These are phyloP conservation scores for Candida frijolesensis DNA, from an alignment of 1,139 yeast genomes.

Conservation along the genomic window DNA sequence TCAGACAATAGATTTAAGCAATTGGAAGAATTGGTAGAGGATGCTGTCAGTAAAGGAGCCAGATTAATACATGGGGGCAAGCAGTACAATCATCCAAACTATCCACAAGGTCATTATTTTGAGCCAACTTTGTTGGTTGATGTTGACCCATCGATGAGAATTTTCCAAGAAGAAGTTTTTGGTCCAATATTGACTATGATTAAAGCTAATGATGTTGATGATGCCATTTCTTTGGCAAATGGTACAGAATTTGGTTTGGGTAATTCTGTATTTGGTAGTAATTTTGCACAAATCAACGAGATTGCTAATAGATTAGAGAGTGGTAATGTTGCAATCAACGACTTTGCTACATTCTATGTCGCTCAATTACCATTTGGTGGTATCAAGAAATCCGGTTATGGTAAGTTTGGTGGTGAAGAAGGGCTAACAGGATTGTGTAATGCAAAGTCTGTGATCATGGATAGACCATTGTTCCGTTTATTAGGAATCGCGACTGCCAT, in stretches of 20 bases:
- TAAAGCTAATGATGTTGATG: conserved; percentile 63
- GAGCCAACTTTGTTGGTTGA: conserved; percentile 84
- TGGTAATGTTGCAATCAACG: conserved; percentile 95
- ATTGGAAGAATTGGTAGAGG: conserved; percentile 64
- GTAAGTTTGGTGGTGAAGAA: conserved; percentile 96
- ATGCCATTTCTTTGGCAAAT: conserved; percentile 81
- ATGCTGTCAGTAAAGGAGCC: conserved; percentile 85
- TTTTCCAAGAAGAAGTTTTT: conserved; percentile 89
- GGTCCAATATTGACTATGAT: conserved; percentile 86
- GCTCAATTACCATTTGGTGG: conserved; percentile 98
- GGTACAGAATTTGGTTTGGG: conserved; percentile 91
- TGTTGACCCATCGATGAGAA: conserved; percentile 74
- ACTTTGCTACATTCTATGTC: conserved; percentile 92
- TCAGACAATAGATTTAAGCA: conserved; percentile 71
- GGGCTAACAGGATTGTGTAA: conserved; percentile 87
- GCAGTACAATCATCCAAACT: conserved; percentile 79
- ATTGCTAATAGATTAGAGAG: conserved; percentile 67
- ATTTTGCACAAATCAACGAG: conserved; percentile 54
- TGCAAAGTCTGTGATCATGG: conserved; percentile 85
- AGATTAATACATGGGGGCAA: conserved; percentile 76
- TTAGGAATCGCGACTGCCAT: conserved; percentile 71
- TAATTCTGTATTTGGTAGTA: conserved; percentile 79
- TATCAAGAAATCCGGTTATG: conserved; percentile 87
- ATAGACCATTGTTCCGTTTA: conserved; percentile 64
- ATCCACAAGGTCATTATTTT: conserved; percentile 93